Evolutionary conservation across 2,329 filamentous ascomycete species (phyloP), one percentile per base, ranked within the genome.

Genomic region (Lachnellula occidentalis): DNA sequence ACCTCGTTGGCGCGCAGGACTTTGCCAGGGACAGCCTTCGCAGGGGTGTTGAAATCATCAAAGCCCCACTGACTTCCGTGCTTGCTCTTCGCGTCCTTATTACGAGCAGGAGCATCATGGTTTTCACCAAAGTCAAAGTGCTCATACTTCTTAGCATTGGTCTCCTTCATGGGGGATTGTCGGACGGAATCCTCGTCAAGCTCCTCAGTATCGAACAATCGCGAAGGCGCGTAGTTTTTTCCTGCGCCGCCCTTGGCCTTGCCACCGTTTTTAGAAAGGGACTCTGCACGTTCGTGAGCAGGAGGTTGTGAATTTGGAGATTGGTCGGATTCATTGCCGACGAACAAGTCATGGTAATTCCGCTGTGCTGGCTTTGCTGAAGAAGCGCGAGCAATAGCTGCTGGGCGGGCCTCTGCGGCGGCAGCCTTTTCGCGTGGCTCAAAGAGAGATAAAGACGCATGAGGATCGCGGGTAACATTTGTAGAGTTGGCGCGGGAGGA

Each of bases 111-210:
- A 31, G 56, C 73, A n/a, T 58, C 60, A 59, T 75, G 79, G 49
- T 83, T 84, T 61, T 90, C 85, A 55, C 79, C 83, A 67, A 95
- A 88, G 56, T 91, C 86, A 68, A 95, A 95, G 72, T 97, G 92
- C 55, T 87, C 78, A 74, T 85, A 96, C 71, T 90, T 95, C 67
- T 83, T 83, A 2, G 88, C 81, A 69, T 94, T 82, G 6, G 88
- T 85, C 45, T 67, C 61, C 37, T 72, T 69, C 46, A 76, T 72
- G 39, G 74, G 74, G 73, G 61, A 77, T 70, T 47, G 71, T 70
- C 56, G 74, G 68, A 31, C 76, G 70, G 19, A 68, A 21, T 75
- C 75, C 48, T 83, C 79, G 31, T 80, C 76, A 51, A 75, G 76
- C 48, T 82, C 80, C 22, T 80, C 76, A 51, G 80, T 77, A 12